Evolutionary conservation across 441 rosid genomes (phyloP).

Genomic region (Corymbia citriodora): DNA sequence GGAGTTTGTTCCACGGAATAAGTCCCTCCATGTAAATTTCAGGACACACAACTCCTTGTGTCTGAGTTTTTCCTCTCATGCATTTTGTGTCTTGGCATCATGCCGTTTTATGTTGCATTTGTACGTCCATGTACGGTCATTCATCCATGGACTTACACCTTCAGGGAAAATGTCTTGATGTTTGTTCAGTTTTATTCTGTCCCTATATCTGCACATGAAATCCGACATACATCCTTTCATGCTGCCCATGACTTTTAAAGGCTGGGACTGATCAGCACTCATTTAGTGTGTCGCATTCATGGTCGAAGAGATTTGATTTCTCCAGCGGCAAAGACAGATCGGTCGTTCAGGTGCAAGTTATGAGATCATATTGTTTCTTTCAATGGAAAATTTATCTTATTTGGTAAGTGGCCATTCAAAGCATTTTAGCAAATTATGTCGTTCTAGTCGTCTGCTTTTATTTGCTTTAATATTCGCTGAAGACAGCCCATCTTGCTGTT

Average conservation of each 20-base stretch:
- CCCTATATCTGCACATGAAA: background rate
- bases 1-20: background rate
- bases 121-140: background rate
- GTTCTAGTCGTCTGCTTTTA: background rate
- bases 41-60: background rate
- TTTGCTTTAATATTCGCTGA: background rate
- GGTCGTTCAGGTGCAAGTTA: fast-evolving
- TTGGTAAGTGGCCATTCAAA: no score
- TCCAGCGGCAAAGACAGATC: background rate
- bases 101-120: background rate
- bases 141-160: background rate
- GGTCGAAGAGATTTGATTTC: background rate
- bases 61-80: background rate
- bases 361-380: background rate
- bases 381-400: no score
- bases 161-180: background rate
- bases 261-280: background rate
- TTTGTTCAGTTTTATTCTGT: background rate
- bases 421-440: background rate
- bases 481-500: background rate
- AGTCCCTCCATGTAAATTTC: background rate
- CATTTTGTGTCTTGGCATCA: background rate
- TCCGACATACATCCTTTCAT: background rate
- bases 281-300: background rate
- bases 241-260: background rate